Base-by-base conservation (phyloP, 2,329 filamentous ascomycete genomes). In the Apiospora marii region DNA sequence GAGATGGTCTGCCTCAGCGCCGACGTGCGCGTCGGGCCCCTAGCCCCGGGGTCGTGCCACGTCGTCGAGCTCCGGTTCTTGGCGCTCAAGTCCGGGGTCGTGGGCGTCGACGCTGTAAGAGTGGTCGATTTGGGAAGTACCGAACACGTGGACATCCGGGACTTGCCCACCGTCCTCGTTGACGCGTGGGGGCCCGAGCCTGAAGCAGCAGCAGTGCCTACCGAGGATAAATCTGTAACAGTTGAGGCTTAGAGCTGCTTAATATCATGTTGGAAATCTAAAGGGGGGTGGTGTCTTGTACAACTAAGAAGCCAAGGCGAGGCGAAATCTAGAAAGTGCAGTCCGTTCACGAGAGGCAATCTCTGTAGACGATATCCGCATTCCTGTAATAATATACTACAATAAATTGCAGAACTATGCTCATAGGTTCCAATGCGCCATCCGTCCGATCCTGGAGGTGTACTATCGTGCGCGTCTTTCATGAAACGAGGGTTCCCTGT, bases 1-100 rank as follows among this genome's bases (percentile, higher is more conserved):
- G 92, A 94, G 75, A 83, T 95, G 44, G 85, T 94, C n/a, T 94
- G 92, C 77, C 84, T 95, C 69, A 94, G 91, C 72, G 91, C 93
- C 4, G 93, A 95, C 80, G 89, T 92, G 34, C 87, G 92, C 44
- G 88, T 95, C 43, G 93, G 93, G 0, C 92, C 93, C 44, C 83
- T 96, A 49, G 89, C 91, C 37, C 90, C 93, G 0, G 90, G 90
- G 2, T 91, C 92, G 12, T 95, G 93, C 78, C 93, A 94, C 77
- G 92, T 92, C 49, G 91, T 90, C 0, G 92, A 94, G 80, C 81
- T 96, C 76, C 89, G 90, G 76, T 95, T 96, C 75, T 84, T 95
- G 70, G 91, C 93, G 4, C 83, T 95, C 70, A 84, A 85, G 70
- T 86, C 89, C 68, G 94, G 93, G 0, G 87, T 94, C 44, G 86